phyloP scores from a whole-genome alignment of 2,329 filamentous ascomycete species.

The Cladosporium velox region DNA sequence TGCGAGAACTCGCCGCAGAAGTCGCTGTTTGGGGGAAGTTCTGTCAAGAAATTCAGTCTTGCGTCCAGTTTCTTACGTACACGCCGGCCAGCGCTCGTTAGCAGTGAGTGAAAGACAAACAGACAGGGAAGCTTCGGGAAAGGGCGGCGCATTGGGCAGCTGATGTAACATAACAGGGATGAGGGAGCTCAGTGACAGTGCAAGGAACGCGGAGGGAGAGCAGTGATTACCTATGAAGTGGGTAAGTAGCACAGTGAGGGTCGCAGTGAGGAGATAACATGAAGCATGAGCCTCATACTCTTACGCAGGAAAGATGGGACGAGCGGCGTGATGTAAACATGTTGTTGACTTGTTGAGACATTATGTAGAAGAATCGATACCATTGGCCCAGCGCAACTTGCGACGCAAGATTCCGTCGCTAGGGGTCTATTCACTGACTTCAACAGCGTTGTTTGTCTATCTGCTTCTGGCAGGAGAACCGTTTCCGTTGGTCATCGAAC shows the following conservation, averaged over 20 bases:
- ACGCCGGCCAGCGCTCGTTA: neutral
- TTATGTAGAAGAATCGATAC: constrained; percentile 1
- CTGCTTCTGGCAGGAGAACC: constrained; percentile 9
- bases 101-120: neutral
- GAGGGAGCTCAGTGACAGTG: neutral
- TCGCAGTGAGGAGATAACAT: neutral
- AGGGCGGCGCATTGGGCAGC: neutral
- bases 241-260: neutral
- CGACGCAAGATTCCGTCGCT: neutral
- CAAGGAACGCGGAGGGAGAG: neutral
- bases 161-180: neutral
- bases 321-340: neutral
- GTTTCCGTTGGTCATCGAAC: neutral
- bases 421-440: neutral
- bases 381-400: neutral
- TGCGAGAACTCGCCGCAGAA: neutral
- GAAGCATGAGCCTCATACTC: neutral
- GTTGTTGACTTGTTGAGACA: neutral
- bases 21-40: neutral
- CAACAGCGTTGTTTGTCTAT: neutral
- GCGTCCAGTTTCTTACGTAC: neutral
- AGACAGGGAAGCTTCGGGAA: neutral
- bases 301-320: neutral
- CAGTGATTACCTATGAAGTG: neutral
- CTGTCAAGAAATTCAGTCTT: neutral